phyloP scores from a whole-genome alignment of 305 asterid species.

The Fraxinus sp. region DNA sequence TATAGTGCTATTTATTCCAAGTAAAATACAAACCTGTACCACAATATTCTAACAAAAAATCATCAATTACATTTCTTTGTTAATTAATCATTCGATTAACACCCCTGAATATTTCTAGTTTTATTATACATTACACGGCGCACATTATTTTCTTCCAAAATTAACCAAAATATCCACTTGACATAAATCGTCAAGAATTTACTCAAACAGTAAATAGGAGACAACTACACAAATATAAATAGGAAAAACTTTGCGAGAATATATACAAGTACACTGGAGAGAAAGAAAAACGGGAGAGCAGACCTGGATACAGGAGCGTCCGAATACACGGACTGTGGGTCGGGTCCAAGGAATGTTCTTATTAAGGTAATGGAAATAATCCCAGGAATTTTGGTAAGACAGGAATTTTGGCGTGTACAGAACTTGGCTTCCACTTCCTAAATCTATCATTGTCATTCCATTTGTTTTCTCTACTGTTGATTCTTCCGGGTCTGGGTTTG shows the following conservation, averaged over 20 bases:
- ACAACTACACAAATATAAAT: neutral
- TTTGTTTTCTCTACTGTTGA: slow-evolving; percentile 26
- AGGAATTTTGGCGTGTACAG: slow-evolving; percentile 58
- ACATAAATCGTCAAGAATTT: neutral
- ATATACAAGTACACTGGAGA: neutral
- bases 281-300: neutral
- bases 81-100: neutral
- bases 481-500: slow-evolving; percentile 20
- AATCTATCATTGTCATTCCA: slow-evolving; percentile 39
- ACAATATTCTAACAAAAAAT: neutral
- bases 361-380: slow-evolving; percentile 64
- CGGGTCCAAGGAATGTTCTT: slow-evolving; percentile 90
- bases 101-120: neutral
- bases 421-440: slow-evolving; percentile 69
- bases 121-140: neutral
- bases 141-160: neutral
- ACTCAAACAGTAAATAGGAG: neutral
- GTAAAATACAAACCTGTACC: neutral
- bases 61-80: neutral
- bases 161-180: neutral
- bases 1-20: neutral
- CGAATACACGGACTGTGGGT: slow-evolving; percentile 86
- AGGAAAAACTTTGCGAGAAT: neutral
- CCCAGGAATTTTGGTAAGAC: slow-evolving; percentile 62
- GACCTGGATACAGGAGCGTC: slow-evolving; percentile 74